Conservation (phyloP, 2,329 filamentous ascomycete genomes). For the Cadophora sp. region DNA sequence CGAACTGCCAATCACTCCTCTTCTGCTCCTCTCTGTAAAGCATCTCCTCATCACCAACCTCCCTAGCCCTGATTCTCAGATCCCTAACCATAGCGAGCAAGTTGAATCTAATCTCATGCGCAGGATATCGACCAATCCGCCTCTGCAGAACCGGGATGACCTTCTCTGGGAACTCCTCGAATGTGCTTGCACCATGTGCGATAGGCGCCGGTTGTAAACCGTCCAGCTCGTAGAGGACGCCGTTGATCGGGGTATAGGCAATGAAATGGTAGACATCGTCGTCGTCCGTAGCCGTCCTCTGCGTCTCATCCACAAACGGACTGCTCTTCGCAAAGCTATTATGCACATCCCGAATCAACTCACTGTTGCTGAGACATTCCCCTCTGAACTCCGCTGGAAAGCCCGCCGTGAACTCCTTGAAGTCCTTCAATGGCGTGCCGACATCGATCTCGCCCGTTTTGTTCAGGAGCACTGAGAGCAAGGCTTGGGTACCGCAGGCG, state of each 20-base stretch:
- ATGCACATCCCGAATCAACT: conserved; percentile 66
- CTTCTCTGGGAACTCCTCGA: conserved; percentile 76
- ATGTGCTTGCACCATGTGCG: conserved; percentile 77
- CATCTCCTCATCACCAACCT: conserved; percentile 82
- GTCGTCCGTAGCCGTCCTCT: conserved; percentile 70
- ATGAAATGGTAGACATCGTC: conserved; percentile 99
- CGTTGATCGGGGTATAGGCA: conserved; percentile 84
- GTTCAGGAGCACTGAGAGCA: conserved; percentile 91
- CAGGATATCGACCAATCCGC: conserved; percentile 83
- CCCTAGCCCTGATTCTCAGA: conserved; percentile 75
- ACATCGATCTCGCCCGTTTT: conserved; percentile 70
- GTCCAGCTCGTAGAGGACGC: conserved; percentile 90
- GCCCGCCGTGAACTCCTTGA: conserved; percentile 74
- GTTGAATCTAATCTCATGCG: conserved; percentile 93
- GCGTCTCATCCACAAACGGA: conserved; percentile 92
- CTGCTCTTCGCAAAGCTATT: conserved; percentile 79
- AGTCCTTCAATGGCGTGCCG: conserved; percentile 65
- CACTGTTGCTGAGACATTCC: conserved; percentile 73
- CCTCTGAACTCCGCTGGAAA: conserved; percentile 73
- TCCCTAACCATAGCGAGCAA: conserved; percentile 91
- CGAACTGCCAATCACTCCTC: conserved; percentile 87
- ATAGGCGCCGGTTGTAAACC: conserved; percentile 94
- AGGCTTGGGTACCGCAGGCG: conserved; percentile 94
- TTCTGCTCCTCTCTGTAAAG: conserved; percentile 83
- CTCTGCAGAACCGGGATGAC: conserved; percentile 88